Percentiles rank a stretch among this genome's conserved stretches.
phyloP scores from a whole-genome alignment of 306 rosid genomes.

The Quercus variabilis region DNA sequence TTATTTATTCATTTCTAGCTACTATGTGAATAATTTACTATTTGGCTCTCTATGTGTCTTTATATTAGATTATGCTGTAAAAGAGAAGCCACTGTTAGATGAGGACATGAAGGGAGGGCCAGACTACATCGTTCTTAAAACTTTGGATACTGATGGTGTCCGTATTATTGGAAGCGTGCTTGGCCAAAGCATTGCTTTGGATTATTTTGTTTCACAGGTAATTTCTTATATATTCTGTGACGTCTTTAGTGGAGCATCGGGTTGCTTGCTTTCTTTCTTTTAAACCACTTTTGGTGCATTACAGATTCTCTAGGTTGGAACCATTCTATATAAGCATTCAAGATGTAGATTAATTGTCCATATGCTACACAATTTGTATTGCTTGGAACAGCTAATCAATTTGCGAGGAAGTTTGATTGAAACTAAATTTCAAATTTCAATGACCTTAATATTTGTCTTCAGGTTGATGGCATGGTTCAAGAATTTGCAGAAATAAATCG shows the following conservation, averaged over 20 bases:
- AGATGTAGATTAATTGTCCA: not conserved
- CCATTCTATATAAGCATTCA: not conserved
- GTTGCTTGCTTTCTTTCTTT: not conserved
- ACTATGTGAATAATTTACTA: too few relatives aligned
- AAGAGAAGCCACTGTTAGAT: slow-evolving; percentile 69
- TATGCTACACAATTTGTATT: not conserved
- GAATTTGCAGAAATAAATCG: slow-evolving; percentile 94
- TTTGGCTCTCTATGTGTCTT: not conserved
- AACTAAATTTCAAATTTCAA: slow-evolving; percentile 9
- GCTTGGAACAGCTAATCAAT: slow-evolving; percentile 2
- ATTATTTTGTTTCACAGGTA: slow-evolving; percentile 98
- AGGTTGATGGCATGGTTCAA: slow-evolving; percentile 92
- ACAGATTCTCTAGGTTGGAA: not conserved
- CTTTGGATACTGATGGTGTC: slow-evolving; percentile 80
- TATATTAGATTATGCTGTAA: slow-evolving; percentile 80
- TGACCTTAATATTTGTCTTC: slow-evolving; percentile 5
- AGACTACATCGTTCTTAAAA: slow-evolving; percentile 81
- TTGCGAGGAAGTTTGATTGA: not conserved
- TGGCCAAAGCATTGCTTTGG: slow-evolving; percentile 98
- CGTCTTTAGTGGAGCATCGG: not conserved
- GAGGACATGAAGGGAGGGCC: slow-evolving; percentile 91
- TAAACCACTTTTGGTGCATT: not conserved
- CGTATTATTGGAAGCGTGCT: slow-evolving; percentile 93
- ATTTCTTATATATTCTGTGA: not conserved
- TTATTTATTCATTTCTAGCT: not conserved